Evolutionary conservation across 2,329 filamentous ascomycete species (phyloP), one percentile per base, ranked within the genome.

Genomic region (Cytospora schulzeri): DNA sequence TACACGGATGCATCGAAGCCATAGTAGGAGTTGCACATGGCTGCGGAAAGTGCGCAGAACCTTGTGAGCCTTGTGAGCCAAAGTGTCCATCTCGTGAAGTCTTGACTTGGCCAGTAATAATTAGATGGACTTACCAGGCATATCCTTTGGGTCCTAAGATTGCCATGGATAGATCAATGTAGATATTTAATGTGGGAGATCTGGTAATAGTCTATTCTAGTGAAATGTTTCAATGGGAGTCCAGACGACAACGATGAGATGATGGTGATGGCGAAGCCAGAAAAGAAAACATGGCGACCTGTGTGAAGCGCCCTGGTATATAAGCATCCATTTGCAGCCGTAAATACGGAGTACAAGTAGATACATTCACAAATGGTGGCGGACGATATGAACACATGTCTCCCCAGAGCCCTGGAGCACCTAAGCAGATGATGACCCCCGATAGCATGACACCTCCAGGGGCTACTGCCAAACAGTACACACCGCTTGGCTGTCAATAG

Each of bases 11-110:
- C 88, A 80, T 91, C 89, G 73, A 91, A 91, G 62, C 89, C 89
- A 73, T 91, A 91, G 52, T 91, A 80, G n/a, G 91, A 87, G 88
- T 91, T 91, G 74, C 87, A 90, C 73, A 87, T 85, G 71, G 89
- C 88, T 64, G 88, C 88, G 69, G 90, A 86, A 57, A 90, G 79
- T 65, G 87, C 88, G 69, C 89, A 86, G 77, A 88, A 90, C 86
- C 86, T 84, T 54, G 15, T 51, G 22, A 56, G 4, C 0, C n/a
- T 14, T 17, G 26, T 64, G 12, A 61, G 45, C 35, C 29, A n/a
- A 3, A 24, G 31, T n/a, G 4, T n/a, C n/a, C 1, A 61, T 26
- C 1, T 41, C 15, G 26, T 11, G 1, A n/a, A 17, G 19, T 50
- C 14, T 35, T 22, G 24, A 14, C 28, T 8, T n/a, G 22, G 8